Evolutionary conservation across 805 yeast genomes (phyloP), one percentile per base, ranked within the genome.

Genomic region (Peterozyma xylosa): DNA sequence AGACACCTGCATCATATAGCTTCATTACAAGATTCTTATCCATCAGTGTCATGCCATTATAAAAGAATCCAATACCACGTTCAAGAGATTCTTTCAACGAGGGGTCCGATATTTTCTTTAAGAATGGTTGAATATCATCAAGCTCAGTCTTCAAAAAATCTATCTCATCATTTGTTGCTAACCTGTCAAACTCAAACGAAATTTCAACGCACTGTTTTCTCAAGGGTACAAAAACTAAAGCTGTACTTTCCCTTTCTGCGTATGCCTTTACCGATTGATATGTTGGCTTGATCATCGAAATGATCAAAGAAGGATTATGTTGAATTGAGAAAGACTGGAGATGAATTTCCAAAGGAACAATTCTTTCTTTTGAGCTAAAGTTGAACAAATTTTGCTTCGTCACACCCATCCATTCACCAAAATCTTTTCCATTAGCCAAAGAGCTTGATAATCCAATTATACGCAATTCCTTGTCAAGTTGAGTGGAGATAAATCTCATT

Each of bases 391-490:
- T 69, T 16, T 61, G 65, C 53, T 78, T 82, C 1, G 71, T 52
- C 21, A 84, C 81, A 2, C 93, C 95, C 29, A 93, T 61, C 96
- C 98, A 93, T 43, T 82, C 86, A 1, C 86, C 91, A 46, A 90
- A 62, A 50, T 87, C 96, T 42, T 77, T 70, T 3, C 84, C 86
- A 55, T 82, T 85, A 0, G 93, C 78, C 35, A 91, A 58, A 2
- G 95, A 78, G 1, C 78, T 70, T 0, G 86, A 70, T 18, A 91
- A 63, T 0, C 78, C 90, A n/a, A 91, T 74, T 21, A 89, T 59
- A 50, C 98, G 64, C 5, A 77, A 50, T 1, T 67, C 57, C 2
- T 63, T 67, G 32, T 80, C 84, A n/a, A 82, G 56, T 50, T 86
- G 93, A 1, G 76, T 69, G 0, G 80, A 67, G 58, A 89, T 76